Evolutionary conservation across 139 green algal species (phyloP).

Genomic region (Tetradesmus lagerheimii): DNA sequence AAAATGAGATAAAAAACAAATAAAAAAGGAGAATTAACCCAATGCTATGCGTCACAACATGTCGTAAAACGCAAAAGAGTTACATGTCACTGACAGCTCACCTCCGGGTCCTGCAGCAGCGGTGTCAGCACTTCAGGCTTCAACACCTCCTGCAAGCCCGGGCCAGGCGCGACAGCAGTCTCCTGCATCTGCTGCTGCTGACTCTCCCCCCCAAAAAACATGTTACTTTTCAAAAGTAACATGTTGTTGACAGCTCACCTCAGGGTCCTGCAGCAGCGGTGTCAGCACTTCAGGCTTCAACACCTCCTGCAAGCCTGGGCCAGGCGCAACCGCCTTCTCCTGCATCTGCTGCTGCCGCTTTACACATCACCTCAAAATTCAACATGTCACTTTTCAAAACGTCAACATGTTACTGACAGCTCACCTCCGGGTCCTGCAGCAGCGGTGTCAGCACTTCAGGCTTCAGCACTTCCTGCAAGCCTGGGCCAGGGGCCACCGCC

Average conservation of each 20-base stretch:
- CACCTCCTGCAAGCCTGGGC: conserved; percentile 70
- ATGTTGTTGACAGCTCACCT: background rate
- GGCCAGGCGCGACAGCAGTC: conserved; percentile 48
- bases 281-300: conserved; percentile 68
- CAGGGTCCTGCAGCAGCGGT: conserved; percentile 66
- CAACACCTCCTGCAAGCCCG: conserved; percentile 70
- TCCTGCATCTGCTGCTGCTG: background rate
- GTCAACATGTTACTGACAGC: background rate
- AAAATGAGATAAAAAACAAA: no score
- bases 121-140: conserved; percentile 66
- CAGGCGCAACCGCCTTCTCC: conserved; percentile 34
- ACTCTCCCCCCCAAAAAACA: no score
- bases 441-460: conserved; percentile 71
- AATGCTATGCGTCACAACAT: no score
- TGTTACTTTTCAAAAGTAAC: background rate
- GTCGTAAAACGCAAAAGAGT: no score
- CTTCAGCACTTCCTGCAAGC: conserved; percentile 71
- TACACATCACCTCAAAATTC: no score
- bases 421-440: conserved; percentile 55
- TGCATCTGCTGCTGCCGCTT: conserved; percentile 23
- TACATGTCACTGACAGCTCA: no score
- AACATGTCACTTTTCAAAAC: background rate
- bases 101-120: conserved; percentile 61
- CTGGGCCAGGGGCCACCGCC: conserved; percentile 53
- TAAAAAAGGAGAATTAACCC: no score